Evolutionary conservation across 257 asterid genomes (phyloP), one percentile per base, ranked within the genome.

Genomic region (Przewalskia tangutica): DNA sequence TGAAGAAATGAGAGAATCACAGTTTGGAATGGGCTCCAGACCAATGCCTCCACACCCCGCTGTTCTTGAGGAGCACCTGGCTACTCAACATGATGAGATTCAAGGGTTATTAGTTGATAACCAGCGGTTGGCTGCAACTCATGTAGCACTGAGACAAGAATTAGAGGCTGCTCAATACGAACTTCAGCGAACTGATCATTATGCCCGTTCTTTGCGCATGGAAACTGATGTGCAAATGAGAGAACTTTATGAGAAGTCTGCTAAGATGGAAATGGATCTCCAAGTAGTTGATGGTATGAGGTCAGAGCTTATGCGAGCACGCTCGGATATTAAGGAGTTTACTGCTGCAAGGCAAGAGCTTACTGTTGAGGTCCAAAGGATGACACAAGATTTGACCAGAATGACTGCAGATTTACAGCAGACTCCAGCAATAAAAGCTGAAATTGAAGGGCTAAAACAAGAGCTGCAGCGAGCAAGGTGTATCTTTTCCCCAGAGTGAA

Each of bases 71-170:
- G 97, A 93, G 83, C 90, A 87, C 65, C 85, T 95, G 86, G 97
- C 93, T 7, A 94, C 81, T 81, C 99, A 95, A 81, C 96, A 91
- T 16, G 95, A 92, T 12, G 99, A 94, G 79, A 95, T 94, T 77
- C 99, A 92, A 88, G 91, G 85, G 11, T 83, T 95, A 80, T 90
- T 95, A 68, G 85, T 88, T 81, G 98, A 95, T 84, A 95, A 95
- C 85, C 99, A 95, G 92, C 86, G 97, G 84, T 84, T 95, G 80
- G 97, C 98, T 77, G 99, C 99, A 40, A 94, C 99, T 5, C 99
- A 95, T 23, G 98, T 95, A 84, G 99, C 98, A 0, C 95, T 95
- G 42, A 90, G 90, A 82, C 98, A 95, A 85, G 99, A 95, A 81
- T 32, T 90, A 68, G 99, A 94, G 89, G 93, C 85, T 76, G 88